Conservation (phyloP, 441 rosid species). For the Mallotus japonicus region DNA sequence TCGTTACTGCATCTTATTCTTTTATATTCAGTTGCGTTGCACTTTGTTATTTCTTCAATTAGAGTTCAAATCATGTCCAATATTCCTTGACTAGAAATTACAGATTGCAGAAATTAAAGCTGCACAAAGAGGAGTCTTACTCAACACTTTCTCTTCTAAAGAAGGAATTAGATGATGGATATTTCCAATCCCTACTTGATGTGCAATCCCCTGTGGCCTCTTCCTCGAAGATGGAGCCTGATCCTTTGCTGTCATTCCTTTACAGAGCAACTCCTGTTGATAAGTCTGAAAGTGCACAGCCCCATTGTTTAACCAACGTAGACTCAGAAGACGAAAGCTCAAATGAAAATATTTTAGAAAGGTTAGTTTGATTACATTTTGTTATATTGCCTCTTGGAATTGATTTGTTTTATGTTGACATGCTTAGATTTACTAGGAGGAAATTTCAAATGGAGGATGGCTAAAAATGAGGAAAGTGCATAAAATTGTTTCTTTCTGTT, state of each 20-base stretch:
- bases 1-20: slow-evolving; percentile 22
- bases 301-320: slow-evolving; percentile 32
- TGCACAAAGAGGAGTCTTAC: slow-evolving; percentile 43
- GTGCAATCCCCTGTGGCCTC: slow-evolving; percentile 40
- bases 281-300: slow-evolving; percentile 31
- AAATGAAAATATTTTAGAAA: slow-evolving; percentile 32
- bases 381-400: neutral
- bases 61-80: slow-evolving; percentile 9
- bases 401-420: neutral
- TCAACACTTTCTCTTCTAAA: slow-evolving; percentile 43
- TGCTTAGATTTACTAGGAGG: neutral
- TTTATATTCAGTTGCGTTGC: neutral
- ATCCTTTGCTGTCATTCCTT: slow-evolving; percentile 65
- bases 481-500: too few species aligned
- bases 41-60: neutral
- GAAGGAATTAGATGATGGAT: slow-evolving; percentile 49
- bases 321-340: slow-evolving; percentile 35
- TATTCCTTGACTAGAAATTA: slow-evolving; percentile 50
- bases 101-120: slow-evolving; percentile 45
- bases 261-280: slow-evolving; percentile 35
- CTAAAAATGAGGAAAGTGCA: too few species aligned
- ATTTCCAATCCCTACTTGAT: slow-evolving; percentile 49
- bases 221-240: slow-evolving; percentile 50
- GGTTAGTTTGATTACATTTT: slow-evolving; percentile 36
- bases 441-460: neutral